Percentiles rank a stretch among this genome's conserved stretches.
These are phyloP conservation scores for Melampsora occidentalis DNA, from an alignment of 1,284 basidiomycete genomes.

Conservation along the genomic window DNA sequence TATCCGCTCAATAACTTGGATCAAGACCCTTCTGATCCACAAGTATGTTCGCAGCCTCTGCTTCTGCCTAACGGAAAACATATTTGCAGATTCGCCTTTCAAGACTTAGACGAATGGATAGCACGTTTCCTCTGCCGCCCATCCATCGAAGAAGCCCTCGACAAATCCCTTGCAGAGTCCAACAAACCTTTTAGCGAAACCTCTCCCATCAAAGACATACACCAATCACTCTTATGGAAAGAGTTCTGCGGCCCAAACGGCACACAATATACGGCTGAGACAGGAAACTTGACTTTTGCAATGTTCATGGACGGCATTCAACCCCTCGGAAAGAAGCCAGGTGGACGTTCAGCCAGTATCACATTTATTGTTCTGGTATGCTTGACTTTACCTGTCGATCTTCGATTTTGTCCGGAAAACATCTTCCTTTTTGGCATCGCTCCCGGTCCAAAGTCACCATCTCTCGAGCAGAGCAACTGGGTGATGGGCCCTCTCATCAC, in stretches of 20 bases:
- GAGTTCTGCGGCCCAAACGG: neutral
- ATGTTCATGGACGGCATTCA: too few species aligned
- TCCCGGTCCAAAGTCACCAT: conserved; percentile 55
- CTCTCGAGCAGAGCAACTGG: conserved; percentile 46
- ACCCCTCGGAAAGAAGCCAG: too few species aligned
- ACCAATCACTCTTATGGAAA: conserved; percentile 11
- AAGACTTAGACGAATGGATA: conserved; percentile 2
- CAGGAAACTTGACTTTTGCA: neutral
- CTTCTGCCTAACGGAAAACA: neutral
- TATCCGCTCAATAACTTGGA: neutral
- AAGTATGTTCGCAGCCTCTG: neutral
- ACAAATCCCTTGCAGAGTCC: neutral
- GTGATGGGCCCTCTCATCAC: neutral
- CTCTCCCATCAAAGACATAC: neutral
- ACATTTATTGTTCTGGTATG: conserved; percentile 7
- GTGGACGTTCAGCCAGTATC: neutral
- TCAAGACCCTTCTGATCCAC: neutral
- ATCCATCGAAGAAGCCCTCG: neutral
- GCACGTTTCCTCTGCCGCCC: neutral
- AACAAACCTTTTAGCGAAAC: neutral
- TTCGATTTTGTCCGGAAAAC: conserved; percentile 45
- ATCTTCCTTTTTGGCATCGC: conserved; percentile 50
- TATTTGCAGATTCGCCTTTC: neutral
- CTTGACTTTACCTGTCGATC: conserved; percentile 38
- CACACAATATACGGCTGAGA: neutral